These are phyloP conservation scores for Pisolithus tinctorius DNA, from an alignment of 768 basidiomycete species.

Conservation along the genomic window DNA sequence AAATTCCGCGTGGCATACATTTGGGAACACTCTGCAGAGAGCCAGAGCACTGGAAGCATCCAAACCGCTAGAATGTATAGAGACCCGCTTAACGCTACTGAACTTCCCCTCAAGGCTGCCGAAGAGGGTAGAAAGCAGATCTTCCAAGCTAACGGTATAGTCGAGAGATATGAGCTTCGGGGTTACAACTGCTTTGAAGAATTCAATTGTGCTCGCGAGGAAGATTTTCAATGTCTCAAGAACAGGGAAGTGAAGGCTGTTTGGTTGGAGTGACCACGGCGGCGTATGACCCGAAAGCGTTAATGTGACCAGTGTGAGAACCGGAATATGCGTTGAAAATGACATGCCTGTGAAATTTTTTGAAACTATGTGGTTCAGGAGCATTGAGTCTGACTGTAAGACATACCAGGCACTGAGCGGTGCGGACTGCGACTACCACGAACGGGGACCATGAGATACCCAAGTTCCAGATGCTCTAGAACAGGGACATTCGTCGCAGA, in stretches of 20 bases:
- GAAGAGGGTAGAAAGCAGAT: background rate
- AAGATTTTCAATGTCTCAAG: background rate
- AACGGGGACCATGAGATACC: no score
- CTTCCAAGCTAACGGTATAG: background rate
- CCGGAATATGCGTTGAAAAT: background rate
- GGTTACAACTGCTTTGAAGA: background rate
- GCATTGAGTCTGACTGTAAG: no score
- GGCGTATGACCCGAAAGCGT: background rate
- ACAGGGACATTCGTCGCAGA: no score
- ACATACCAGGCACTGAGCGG: no score
- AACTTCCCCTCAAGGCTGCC: background rate
- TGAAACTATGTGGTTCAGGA: no score
- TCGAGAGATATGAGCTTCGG: background rate
- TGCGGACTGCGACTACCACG: no score
- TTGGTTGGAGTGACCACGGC: background rate
- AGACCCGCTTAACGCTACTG: background rate
- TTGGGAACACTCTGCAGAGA: background rate
- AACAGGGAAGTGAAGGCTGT: background rate
- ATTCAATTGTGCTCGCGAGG: background rate
- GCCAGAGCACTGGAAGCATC: background rate
- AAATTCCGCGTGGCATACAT: background rate
- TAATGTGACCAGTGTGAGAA: background rate
- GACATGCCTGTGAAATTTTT: no score
- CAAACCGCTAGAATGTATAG: background rate
- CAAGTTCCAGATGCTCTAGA: no score